Evolutionary conservation across 306 rosid species (phyloP), one percentile per base, ranked within the genome.

Genomic region (Vigna trinervia): DNA sequence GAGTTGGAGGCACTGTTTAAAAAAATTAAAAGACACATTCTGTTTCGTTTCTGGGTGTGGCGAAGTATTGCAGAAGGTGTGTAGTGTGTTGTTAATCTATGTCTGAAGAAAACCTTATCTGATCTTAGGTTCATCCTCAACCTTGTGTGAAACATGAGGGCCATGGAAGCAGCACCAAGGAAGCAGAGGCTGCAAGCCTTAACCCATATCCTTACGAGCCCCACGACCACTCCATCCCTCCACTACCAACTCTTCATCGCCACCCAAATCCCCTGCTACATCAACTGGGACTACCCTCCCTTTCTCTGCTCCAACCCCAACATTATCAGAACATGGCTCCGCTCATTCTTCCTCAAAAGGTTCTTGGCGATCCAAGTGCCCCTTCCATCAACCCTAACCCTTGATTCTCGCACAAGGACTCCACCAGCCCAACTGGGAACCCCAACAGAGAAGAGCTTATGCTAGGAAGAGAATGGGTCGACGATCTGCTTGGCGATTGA

Each of bases 241-340:
- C 87, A 92, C 62, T 88, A 96, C 46, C 97, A 92, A 6, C 80
- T 83, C 86, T 87, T 92, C 82, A 81, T 95, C 14, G 72, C 91
- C 84, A 52, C 82, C 76, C 94, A 84, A 82, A 82, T 89, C 73
- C 97, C 97, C 8, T 88, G 90, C 80, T 92, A 90, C 81, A 88
- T 92, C 59, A 85, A 88, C 9, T 92, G 96, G 95, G 97, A 89
- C 41, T 92, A 95, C 82, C 97, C 96, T 5, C 96, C 98, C 3
- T 12, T 94, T 74, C 92, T 94, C 62, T 92, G 96, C 83, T 20
- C 85, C 32, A 77, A 88, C 36, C 87, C 86, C 14, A 76, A 82
- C 10, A 78, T 85, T 74, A 90, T 88, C 53, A 81, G 78, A 17
- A 83, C 30, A 73, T 94, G 95, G 96, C 76, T 67, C 13, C 43